These are phyloP conservation scores for Ceratocystis eucalypticola DNA, from an alignment of 2,329 filamentous ascomycete species.

Conservation along the genomic window DNA sequence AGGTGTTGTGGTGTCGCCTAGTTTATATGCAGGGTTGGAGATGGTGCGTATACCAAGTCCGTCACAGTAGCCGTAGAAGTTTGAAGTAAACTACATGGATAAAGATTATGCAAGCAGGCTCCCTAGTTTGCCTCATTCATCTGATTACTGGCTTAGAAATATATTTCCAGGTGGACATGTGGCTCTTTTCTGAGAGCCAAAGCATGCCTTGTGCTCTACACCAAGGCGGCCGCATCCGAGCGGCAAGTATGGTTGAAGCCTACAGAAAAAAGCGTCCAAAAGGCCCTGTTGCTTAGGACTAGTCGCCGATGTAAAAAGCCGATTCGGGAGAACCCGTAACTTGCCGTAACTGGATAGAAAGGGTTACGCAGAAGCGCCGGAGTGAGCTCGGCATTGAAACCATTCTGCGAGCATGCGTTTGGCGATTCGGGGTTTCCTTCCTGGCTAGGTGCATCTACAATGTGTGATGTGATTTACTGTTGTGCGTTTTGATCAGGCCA, in stretches of 20 bases:
- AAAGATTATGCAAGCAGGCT: background rate
- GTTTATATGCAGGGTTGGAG: background rate
- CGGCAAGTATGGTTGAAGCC: background rate
- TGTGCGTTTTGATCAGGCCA: too few species aligned
- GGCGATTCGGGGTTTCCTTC: too few species aligned
- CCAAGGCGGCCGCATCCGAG: conserved; percentile 1
- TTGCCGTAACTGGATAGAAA: background rate
- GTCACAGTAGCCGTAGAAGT: background rate
- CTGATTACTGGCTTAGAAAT: background rate
- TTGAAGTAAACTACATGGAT: background rate
- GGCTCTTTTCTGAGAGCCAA: background rate
- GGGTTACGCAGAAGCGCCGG: background rate
- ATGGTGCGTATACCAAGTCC: background rate
- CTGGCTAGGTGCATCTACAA: too few species aligned
- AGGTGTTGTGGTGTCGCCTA: background rate
- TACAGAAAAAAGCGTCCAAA: background rate
- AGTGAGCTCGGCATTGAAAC: conserved; percentile 1
- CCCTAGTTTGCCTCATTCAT: background rate
- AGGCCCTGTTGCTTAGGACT: background rate
- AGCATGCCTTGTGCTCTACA: background rate
- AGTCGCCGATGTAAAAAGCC: background rate
- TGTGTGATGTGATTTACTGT: too few species aligned
- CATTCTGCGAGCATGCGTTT: background rate
- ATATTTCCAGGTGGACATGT: background rate
- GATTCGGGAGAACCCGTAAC: background rate